Base-by-base conservation (phyloP, 1,284 basidiomycete genomes). In the Grifola frondosa region DNA sequence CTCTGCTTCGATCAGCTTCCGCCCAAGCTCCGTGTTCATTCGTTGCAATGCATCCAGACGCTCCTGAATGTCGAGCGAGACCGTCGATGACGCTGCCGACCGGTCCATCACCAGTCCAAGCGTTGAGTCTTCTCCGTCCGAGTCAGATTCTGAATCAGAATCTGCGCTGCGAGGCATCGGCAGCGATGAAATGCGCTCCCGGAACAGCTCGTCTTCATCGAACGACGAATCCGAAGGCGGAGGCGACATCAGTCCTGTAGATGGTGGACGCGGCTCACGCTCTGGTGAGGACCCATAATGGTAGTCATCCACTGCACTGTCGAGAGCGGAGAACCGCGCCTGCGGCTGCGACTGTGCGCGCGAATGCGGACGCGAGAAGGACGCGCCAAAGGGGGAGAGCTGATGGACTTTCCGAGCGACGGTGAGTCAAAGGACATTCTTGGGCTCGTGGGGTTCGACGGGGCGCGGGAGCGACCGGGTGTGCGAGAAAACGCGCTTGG, bases 1-100 rank as follows among this genome's bases (percentile, higher is more conserved):
- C 58, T 93, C 88, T 2, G 81, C 78, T 44, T 91, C 88, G 43
- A 78, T 68, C 20, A 91, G 66, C 63, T 88, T 89, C 49, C 81
- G 73, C 30, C 73, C 69, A 13, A 93, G 67, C 23, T 94, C 91
- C 1, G 69, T 65, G 52, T 91, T 92, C n/a, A 78, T 70, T 50
- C 80, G 77, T 60, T 84, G 78, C 42, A 93, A 62, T 3, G 77
- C 79, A 8, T 88, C 84, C 17, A 90, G 59, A 32, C 80, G 74
- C 32, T 90, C 88, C 29, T 77, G 57, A 11, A 80, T 69, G 46
- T 82, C 80, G 58, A 88, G 66, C 2, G 83, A 86, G 5, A 74
- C 71, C 1, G 75, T 80, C 11, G 83, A 85, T 19, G 74, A 74
- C 0, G 76, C 64, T 5, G 71, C 65, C 28, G 73, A 72, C 6